A percentile compares a stretch with the other conserved stretches of the same genome.
These are phyloP conservation scores for Priceomyces medius DNA, from an alignment of 805 yeast genomes.

Conservation along the genomic window DNA sequence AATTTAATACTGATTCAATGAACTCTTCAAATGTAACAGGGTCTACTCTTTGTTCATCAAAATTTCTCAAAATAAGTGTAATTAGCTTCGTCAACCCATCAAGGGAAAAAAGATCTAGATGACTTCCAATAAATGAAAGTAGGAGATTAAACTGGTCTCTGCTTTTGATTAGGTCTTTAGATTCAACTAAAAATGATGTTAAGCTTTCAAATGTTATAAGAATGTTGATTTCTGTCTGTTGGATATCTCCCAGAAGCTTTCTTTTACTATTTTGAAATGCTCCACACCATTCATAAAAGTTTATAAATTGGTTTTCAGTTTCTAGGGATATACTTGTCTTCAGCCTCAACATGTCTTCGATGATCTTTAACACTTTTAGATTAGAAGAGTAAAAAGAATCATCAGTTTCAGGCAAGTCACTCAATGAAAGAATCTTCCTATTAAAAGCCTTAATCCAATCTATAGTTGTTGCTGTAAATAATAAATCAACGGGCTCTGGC, in stretches of 20 bases:
- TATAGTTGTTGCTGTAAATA: conserved; percentile 25
- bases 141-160: conserved; percentile 12
- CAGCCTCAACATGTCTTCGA: neutral
- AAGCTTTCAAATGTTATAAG: conserved; percentile 14
- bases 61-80: conserved; percentile 12
- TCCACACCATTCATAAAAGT: conserved; percentile 11
- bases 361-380: conserved; percentile 2
- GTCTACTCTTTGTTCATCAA: conserved; percentile 12
- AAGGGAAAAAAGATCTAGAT: conserved; percentile 12
- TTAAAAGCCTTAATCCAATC: conserved; percentile 32
- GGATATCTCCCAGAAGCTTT: conserved; percentile 12
- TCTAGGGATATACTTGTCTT: neutral
- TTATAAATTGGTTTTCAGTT: conserved; percentile 7
- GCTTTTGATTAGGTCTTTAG: conserved; percentile 5
- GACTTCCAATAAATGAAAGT: conserved; percentile 11
- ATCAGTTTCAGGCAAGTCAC: conserved; percentile 12
- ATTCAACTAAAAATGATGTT: conserved; percentile 9
- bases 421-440: conserved; percentile 16
- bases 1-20: conserved; percentile 8
- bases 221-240: conserved; percentile 8
- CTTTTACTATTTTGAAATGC: conserved; percentile 16
- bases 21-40: conserved; percentile 11
- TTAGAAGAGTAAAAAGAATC: conserved; percentile 13
- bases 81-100: conserved; percentile 13
- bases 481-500: conserved; percentile 19